Evolutionary conservation across 176 grass and related monocot genomes (phyloP).

Genomic region (Zizania latifolia): DNA sequence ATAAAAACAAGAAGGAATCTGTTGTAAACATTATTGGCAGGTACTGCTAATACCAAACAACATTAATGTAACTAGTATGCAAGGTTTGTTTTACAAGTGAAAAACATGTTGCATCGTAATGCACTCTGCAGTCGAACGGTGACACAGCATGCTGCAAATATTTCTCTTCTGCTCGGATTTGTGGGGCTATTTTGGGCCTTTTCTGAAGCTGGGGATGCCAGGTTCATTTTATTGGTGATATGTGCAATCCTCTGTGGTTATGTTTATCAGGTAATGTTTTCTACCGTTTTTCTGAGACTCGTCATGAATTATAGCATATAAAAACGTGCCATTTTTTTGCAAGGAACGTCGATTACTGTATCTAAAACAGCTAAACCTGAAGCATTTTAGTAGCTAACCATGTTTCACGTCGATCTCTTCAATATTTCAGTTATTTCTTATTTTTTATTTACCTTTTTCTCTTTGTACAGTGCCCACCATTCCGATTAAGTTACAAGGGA

Average conservation of each 20-base stretch:
- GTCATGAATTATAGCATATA: neutral
- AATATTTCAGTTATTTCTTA: neutral
- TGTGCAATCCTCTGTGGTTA: conserved; percentile 83
- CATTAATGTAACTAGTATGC: neutral
- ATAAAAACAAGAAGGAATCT: conserved; percentile 86
- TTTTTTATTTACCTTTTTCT: neutral
- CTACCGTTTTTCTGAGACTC: neutral
- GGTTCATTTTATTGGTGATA: conserved; percentile 65
- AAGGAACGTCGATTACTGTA: neutral
- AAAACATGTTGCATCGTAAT: neutral
- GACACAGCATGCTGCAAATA: conserved; percentile 51
- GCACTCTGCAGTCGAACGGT: conserved; percentile 41
- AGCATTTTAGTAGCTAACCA: neutral
- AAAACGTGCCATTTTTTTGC: neutral
- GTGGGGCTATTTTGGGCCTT: conserved; percentile 64
- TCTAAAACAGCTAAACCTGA: neutral
- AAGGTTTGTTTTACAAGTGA: neutral
- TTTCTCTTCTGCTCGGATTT: conserved; percentile 66
- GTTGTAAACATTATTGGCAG: conserved; percentile 87
- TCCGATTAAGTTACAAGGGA: conserved; percentile 82
- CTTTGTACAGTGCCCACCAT: conserved; percentile 71
- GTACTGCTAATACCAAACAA: conserved; percentile 23
- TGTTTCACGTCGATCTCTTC: neutral
- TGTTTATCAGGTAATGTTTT: conserved; percentile 67
- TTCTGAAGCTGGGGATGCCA: conserved; percentile 49